phyloP scores from a whole-genome alignment of 345 rosid genomes.

The Eutrema yunnanense region DNA sequence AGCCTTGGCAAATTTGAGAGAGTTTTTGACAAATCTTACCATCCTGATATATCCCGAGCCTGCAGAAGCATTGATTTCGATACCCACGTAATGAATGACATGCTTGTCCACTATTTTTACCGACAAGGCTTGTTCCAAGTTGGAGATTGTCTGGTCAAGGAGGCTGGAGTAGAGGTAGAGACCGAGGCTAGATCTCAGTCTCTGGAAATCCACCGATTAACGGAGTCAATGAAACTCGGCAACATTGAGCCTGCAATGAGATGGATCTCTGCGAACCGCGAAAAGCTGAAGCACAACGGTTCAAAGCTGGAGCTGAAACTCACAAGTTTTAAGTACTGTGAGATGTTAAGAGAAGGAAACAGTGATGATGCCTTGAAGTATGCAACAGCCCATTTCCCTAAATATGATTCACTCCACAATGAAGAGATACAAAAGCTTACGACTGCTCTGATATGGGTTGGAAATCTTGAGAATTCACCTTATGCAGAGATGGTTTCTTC shows the following conservation, averaged over 20 bases:
- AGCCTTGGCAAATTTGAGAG: constrained; percentile 51
- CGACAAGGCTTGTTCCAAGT: constrained; percentile 70
- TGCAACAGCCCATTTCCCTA: constrained; percentile 49
- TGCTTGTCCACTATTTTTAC: constrained; percentile 64
- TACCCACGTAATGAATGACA: constrained; percentile 44
- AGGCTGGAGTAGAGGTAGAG: constrained; percentile 51
- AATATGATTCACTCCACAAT: constrained; percentile 33
- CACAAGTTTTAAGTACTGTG: constrained; percentile 48
- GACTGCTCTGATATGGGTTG: constrained; percentile 44
- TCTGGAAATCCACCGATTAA: constrained; percentile 47
- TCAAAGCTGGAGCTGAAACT: constrained; percentile 59
- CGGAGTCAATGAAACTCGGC: constrained; percentile 48
- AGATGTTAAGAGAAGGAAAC: constrained; percentile 53
- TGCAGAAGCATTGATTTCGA: constrained; percentile 61
- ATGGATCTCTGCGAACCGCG: constrained; percentile 55
- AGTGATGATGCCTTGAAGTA: constrained; percentile 47
- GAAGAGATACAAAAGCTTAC: constrained; percentile 45
- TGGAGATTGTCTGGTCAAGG: constrained; percentile 64
- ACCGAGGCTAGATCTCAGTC: constrained; percentile 41
- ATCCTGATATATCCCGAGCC: constrained; percentile 68
- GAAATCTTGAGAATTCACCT: constrained; percentile 41
- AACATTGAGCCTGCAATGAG: constrained; percentile 67
- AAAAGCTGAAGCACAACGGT: constrained; percentile 39
- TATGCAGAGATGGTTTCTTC: constrained; percentile 44
- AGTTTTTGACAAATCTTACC: constrained; percentile 48